Evolutionary conservation across 2,329 filamentous ascomycete genomes (phyloP).

Genomic region (Corynespora cassiicola): DNA sequence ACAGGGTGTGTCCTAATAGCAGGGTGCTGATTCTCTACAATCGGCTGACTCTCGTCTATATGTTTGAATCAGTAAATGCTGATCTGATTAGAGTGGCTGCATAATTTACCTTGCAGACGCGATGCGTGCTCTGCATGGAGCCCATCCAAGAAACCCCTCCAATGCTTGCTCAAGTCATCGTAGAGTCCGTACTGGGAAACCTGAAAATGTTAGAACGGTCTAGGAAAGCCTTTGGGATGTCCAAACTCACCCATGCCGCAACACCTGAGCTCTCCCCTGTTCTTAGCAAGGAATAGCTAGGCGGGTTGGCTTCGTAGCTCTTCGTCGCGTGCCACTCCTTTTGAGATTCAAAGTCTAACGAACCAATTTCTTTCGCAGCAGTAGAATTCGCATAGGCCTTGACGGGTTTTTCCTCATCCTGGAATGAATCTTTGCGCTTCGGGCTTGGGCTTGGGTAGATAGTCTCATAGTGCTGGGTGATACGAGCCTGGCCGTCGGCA

Average conservation of each 20-base stretch:
- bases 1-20: constrained; percentile 59
- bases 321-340: constrained; percentile 12
- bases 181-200: constrained; percentile 20
- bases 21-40: constrained; percentile 56
- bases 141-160: constrained; percentile 11
- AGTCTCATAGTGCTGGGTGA: constrained; percentile 7
- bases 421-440: not conserved
- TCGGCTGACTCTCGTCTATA: constrained; percentile 36
- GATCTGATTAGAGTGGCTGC: not conserved
- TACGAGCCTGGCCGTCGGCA: constrained; percentile 5
- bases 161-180: constrained; percentile 14
- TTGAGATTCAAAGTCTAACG: not conserved
- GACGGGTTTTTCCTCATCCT: not conserved
- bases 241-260: constrained; percentile 7
- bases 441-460: not conserved
- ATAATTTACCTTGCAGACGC: constrained; percentile 1
- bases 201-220: not conserved
- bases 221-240: too few relatives aligned
- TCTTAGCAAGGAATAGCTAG: constrained; percentile 10
- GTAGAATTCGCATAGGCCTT: not conserved
- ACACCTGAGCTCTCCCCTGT: constrained; percentile 4
- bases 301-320: constrained; percentile 6
- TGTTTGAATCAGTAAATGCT: constrained; percentile 2
- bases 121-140: constrained; percentile 12
- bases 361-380: constrained; percentile 29